These are phyloP conservation scores for Penicillium glabrum DNA, from an alignment of 2,329 filamentous ascomycete genomes.

Conservation along the genomic window DNA sequence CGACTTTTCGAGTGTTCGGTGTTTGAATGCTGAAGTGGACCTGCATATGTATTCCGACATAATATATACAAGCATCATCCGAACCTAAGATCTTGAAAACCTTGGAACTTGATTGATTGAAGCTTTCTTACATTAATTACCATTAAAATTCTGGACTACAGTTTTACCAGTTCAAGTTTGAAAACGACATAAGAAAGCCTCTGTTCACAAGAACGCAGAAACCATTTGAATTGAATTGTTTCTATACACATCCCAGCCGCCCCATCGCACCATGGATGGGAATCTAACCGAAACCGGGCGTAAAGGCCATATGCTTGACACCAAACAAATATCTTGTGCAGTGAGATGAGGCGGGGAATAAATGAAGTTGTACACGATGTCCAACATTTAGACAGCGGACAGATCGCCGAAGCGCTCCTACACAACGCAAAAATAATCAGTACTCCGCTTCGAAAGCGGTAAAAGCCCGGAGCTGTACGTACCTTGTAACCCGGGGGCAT, in stretches of 20 bases:
- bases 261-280: conserved; percentile 30
- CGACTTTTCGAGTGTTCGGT: too few relatives aligned
- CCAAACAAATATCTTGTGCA: conserved; percentile 28
- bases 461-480: conserved; percentile 37
- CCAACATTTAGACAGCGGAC: conserved; percentile 74
- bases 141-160: neutral
- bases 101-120: neutral
- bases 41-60: neutral
- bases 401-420: conserved; percentile 99
- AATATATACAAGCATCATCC: neutral
- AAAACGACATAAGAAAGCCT: conserved; percentile 3
- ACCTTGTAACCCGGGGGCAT: conserved; percentile 98
- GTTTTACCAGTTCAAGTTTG: neutral
- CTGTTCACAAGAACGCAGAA: conserved; percentile 20
- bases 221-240: conserved; percentile 38
- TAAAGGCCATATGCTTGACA: conserved; percentile 26
- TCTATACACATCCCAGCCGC: conserved; percentile 42
- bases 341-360: conserved; percentile 34
- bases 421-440: conserved; percentile 24
- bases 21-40: neutral
- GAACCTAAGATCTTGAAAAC: neutral
- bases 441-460: neutral
- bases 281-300: conserved; percentile 20
- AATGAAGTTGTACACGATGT: conserved; percentile 26
- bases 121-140: neutral